phyloP scores from a whole-genome alignment of 805 yeast species.

The Starmerella stellata region DNA sequence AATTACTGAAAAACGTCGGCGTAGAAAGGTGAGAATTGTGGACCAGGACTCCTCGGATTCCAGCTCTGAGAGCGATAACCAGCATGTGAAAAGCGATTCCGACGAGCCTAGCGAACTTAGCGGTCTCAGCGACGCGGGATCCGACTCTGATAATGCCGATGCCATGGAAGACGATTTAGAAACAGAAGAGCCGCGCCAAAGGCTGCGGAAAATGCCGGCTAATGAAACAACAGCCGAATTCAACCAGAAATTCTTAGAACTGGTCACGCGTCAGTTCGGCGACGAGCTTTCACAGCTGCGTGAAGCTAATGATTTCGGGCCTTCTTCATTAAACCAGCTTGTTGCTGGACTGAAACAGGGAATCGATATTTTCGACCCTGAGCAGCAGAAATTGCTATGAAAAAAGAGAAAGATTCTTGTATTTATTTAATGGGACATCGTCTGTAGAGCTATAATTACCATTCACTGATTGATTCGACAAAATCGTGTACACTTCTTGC shows the following conservation, averaged over 20 bases:
- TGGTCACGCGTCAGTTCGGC: constrained; percentile 33
- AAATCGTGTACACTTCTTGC: too few species aligned
- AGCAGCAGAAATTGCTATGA: constrained; percentile 17
- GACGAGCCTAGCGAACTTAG: constrained; percentile 6
- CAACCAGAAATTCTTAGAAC: constrained; percentile 28
- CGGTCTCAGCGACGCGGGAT: constrained; percentile 2
- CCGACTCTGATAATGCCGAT: constrained; percentile 7
- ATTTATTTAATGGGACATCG: too few species aligned
- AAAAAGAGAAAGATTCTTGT: background rate
- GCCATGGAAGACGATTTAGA: background rate
- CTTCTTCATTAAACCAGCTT: constrained; percentile 21
- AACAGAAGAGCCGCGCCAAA: constrained; percentile 11
- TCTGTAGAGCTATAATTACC: too few species aligned
- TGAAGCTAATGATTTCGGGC: constrained; percentile 28
- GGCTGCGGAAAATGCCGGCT: constrained; percentile 14
- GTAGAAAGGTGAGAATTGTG: constrained; percentile 19
- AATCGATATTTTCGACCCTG: constrained; percentile 22
- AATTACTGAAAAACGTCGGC: constrained; percentile 14
- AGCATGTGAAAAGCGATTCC: background rate
- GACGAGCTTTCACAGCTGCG: constrained; percentile 28
- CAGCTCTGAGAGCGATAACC: constrained; percentile 1
- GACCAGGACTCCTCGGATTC: constrained; percentile 14
- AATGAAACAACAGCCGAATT: constrained; percentile 7
- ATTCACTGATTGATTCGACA: too few species aligned
- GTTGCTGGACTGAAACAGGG: constrained; percentile 26